Conservation (phyloP, 768 basidiomycete genomes). For the Russula vinacea region DNA sequence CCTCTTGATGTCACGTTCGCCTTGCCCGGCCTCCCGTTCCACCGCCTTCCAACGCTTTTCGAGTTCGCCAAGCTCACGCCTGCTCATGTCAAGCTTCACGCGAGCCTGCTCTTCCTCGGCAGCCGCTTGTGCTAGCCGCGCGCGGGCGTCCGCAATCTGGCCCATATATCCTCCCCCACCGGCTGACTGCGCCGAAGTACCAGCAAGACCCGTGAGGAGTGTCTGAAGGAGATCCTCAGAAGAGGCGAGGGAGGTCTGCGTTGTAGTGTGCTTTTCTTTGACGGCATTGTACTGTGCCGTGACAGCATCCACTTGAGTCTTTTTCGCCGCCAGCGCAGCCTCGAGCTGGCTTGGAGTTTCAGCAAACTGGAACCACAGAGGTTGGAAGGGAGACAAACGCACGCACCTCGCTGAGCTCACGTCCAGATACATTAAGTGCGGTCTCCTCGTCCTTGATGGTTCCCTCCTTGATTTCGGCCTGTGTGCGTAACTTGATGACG, state of each 20-base stretch:
- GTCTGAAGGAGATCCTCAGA: constrained; percentile 94
- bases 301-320: constrained; percentile 53
- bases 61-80: constrained; percentile 75
- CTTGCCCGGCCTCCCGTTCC: constrained; percentile 78
- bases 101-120: constrained; percentile 84
- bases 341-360: constrained; percentile 48
- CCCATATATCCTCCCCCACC: constrained; percentile 91
- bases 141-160: constrained; percentile 83
- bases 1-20: constrained; percentile 61
- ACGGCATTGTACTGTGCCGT: constrained; percentile 54
- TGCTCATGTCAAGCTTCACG: constrained; percentile 67
- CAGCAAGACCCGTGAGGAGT: constrained; percentile 86
- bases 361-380: not conserved
- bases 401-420: constrained; percentile 61
- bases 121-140: constrained; percentile 65
- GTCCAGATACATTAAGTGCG: constrained; percentile 49
- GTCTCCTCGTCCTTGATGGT: constrained; percentile 77
- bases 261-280: constrained; percentile 64
- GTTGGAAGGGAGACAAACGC: not conserved
- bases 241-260: constrained; percentile 59
- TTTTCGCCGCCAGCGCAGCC: constrained; percentile 55
- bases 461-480: constrained; percentile 75
- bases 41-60: constrained; percentile 79
- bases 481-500: constrained; percentile 77
- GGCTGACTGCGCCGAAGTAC: constrained; percentile 53